Conservation (phyloP, 2,329 filamentous ascomycete genomes). For the Colletotrichum sp. region DNA sequence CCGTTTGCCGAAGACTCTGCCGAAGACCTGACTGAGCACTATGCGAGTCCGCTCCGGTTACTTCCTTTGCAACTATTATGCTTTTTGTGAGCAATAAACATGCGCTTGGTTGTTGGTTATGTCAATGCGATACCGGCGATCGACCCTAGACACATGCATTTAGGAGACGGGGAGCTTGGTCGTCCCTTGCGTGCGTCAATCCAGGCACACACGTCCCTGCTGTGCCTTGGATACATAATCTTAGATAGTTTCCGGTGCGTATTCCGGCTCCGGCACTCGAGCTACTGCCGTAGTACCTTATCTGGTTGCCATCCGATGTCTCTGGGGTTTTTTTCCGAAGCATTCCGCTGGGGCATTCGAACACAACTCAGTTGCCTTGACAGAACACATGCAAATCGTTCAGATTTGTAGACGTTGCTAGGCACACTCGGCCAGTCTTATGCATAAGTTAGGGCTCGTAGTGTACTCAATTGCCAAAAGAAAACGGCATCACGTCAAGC, state of each 20-base stretch:
- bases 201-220: not conserved
- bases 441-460: not conserved
- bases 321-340: not conserved
- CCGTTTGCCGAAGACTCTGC: constrained; percentile 15
- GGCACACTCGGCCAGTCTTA: not conserved
- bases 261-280: not conserved
- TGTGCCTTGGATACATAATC: not conserved
- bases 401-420: not conserved
- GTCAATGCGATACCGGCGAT: constrained; percentile 6
- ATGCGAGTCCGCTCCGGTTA: not conserved
- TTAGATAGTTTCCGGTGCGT: not conserved
- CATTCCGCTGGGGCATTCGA: not conserved
- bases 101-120: not conserved
- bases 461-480: not conserved
- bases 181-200: not conserved
- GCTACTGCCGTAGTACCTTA: not conserved
- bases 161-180: not conserved
- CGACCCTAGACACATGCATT: not conserved
- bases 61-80: not conserved
- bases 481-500: not conserved
- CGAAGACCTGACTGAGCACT: not conserved
- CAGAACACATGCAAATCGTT: not conserved
- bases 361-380: not conserved
- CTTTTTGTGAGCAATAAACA: not conserved
- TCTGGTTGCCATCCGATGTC: not conserved